Conservation (phyloP, 1,284 basidiomycete species). For the Megacollybia platyphylla region DNA sequence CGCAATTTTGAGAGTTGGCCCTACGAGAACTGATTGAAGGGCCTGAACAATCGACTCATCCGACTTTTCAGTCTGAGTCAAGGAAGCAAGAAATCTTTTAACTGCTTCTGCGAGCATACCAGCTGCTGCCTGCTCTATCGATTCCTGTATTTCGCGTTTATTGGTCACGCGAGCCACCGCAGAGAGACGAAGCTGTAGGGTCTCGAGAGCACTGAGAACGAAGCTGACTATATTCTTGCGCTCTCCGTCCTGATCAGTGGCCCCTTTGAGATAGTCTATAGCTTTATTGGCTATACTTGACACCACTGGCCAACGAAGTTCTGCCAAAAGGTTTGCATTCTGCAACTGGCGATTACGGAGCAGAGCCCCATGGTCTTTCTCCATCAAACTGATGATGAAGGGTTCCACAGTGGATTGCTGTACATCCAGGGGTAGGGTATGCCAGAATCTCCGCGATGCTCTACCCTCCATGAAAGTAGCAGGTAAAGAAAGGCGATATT, state of each 20-base stretch:
- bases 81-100: neutral
- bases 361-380: slow-evolving; percentile 6
- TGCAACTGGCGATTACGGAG: slow-evolving; percentile 7
- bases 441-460: slow-evolving; percentile 7
- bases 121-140: neutral
- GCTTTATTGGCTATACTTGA: slow-evolving; percentile 6
- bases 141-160: neutral
- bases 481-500: neutral
- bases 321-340: slow-evolving; percentile 2
- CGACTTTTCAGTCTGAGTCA: slow-evolving; percentile 3
- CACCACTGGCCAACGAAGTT: slow-evolving; percentile 8
- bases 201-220: slow-evolving; percentile 5
- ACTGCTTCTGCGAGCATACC: neutral
- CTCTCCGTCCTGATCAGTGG: slow-evolving; percentile 3
- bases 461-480: slow-evolving; percentile 1
- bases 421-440: slow-evolving; percentile 6
- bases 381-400: slow-evolving; percentile 7
- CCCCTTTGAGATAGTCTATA: slow-evolving; percentile 3
- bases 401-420: slow-evolving; percentile 7
- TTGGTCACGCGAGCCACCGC: neutral
- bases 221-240: slow-evolving; percentile 7
- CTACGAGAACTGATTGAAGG: slow-evolving; percentile 5
- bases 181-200: slow-evolving; percentile 3
- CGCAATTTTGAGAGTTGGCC: neutral
- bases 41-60: slow-evolving; percentile 7